Evolutionary conservation across 2,329 filamentous ascomycete genomes (phyloP).

Genomic region (Colletotrichum lindemuthianum): DNA sequence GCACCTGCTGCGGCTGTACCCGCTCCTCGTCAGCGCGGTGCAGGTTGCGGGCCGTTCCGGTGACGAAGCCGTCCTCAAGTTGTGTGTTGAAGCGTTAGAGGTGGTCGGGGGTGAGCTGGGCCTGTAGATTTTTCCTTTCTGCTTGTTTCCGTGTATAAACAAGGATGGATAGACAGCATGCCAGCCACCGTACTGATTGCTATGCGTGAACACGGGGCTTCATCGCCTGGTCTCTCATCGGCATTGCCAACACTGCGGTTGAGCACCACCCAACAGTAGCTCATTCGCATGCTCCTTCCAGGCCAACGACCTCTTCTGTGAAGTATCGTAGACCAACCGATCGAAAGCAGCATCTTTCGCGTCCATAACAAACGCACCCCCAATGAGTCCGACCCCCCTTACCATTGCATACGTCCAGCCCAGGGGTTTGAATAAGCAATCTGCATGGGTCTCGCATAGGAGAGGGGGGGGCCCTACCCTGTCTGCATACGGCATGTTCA

Average conservation of each 20-base stretch:
- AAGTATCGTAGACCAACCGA: too few relatives aligned
- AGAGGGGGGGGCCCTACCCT: neutral
- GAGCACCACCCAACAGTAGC: too few relatives aligned
- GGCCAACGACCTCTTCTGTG: too few relatives aligned
- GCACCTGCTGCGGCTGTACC: conserved; percentile 84
- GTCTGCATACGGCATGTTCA: too few relatives aligned
- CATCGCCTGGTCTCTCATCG: too few relatives aligned
- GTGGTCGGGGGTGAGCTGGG: conserved; percentile 69
- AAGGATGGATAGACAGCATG: conserved; percentile 15
- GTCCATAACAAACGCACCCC: neutral
- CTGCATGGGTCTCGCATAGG: neutral
- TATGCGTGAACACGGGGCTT: too few relatives aligned
- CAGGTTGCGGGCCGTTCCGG: conserved; percentile 65
- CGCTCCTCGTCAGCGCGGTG: conserved; percentile 74
- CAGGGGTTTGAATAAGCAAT: neutral
- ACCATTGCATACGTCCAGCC: conserved; percentile 3
- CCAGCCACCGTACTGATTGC: neutral
- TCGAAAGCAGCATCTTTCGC: too few relatives aligned
- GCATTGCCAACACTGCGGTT: too few relatives aligned
- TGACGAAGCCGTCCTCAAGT: conserved; percentile 68
- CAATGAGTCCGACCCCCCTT: conserved; percentile 1
- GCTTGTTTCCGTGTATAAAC: conserved; percentile 18
- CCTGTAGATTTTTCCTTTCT: conserved; percentile 37
- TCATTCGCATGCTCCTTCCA: too few relatives aligned
- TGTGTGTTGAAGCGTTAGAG: conserved; percentile 69